phyloP scores from a whole-genome alignment of 768 basidiomycete genomes.

The Amanita exitialis region DNA sequence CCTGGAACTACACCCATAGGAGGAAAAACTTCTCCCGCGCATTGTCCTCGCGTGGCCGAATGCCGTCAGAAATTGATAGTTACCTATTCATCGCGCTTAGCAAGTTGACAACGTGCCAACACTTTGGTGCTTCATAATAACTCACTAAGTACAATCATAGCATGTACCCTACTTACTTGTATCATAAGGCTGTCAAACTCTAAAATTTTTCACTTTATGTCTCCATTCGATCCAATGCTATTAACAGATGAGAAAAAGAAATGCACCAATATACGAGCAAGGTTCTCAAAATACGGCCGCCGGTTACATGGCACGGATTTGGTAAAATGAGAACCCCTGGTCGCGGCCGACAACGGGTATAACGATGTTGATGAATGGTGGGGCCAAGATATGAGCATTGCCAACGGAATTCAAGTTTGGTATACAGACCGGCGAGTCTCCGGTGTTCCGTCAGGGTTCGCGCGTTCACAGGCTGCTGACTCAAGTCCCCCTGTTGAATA shows the following conservation, averaged over 20 bases:
- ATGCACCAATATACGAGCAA: not conserved
- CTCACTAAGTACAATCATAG: not conserved
- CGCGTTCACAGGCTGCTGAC: too few species aligned
- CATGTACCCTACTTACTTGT: not conserved
- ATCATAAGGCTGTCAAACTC: not conserved
- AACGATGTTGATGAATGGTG: too few species aligned
- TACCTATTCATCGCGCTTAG: not conserved
- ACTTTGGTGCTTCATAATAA: not conserved
- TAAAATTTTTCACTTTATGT: not conserved
- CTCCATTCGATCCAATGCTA: not conserved
- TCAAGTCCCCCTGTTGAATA: not conserved
- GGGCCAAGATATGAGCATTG: too few species aligned
- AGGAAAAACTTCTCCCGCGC: not conserved
- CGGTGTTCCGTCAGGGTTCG: too few species aligned
- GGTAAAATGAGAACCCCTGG: too few species aligned
- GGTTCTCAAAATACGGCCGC: too few species aligned
- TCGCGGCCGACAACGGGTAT: too few species aligned
- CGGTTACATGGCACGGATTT: too few species aligned
- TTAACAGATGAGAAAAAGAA: not conserved
- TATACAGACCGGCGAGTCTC: too few species aligned
- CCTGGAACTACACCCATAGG: not conserved
- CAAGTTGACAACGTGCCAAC: not conserved
- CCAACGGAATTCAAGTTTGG: too few species aligned
- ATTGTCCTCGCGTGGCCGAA: conserved; percentile 1
- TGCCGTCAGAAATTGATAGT: not conserved